A percentile compares a stretch with the other conserved stretches of the same genome.
These are phyloP conservation scores for Epichloe bromicola DNA, from an alignment of 2,329 filamentous ascomycete species.

Conservation along the genomic window DNA sequence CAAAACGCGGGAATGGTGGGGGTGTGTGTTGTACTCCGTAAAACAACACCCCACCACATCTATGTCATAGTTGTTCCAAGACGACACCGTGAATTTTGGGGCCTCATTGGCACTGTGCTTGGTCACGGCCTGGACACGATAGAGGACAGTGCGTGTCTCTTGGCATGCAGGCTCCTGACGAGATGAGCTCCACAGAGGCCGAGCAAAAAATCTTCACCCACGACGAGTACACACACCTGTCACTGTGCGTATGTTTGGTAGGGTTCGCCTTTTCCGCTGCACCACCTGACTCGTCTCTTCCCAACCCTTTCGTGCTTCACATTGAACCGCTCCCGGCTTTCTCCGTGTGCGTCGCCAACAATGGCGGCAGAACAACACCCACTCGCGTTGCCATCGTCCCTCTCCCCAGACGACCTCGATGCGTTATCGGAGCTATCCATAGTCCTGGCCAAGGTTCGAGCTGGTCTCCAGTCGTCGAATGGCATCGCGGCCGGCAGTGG, in stretches of 20 bases:
- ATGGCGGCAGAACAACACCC: conserved; percentile 26
- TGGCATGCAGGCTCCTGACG: too few relatives aligned
- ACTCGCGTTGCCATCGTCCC: conserved; percentile 45
- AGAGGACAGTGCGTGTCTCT: background rate
- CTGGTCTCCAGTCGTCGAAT: conserved; percentile 28
- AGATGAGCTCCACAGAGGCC: too few relatives aligned
- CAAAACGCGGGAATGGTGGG: conserved; percentile 1
- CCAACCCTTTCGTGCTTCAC: background rate
- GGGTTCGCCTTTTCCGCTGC: background rate
- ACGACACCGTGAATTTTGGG: background rate
- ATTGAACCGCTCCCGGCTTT: background rate
- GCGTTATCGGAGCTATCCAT: conserved; percentile 69
- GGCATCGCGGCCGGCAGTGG: conserved; percentile 26
- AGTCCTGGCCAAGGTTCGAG: conserved; percentile 61
- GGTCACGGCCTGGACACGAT: fast-evolving
- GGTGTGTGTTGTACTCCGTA: conserved; percentile 2
- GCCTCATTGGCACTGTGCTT: conserved; percentile 3
- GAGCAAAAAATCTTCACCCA: too few relatives aligned
- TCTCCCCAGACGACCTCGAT: conserved; percentile 74
- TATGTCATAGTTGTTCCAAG: background rate
- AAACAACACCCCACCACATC: background rate
- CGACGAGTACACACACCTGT: too few relatives aligned
- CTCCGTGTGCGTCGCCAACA: background rate
- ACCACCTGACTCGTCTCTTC: background rate
- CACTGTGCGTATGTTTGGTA: too few relatives aligned